Conservation (phyloP, 352 stramenopile genomes). For the Synura sp. region DNA sequence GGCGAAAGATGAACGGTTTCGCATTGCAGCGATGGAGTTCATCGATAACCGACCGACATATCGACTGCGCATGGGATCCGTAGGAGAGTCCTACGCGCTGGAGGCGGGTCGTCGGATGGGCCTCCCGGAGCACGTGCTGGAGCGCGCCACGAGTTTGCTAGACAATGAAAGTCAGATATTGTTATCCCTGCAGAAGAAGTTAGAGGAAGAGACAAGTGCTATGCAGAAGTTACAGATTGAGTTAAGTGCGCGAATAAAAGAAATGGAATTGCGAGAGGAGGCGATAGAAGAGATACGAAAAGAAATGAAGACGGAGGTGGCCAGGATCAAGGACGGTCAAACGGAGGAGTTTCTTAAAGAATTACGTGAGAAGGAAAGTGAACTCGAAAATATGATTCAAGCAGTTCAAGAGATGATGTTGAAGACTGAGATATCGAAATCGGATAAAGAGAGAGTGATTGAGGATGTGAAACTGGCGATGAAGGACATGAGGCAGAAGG, state of each 20-base stretch:
- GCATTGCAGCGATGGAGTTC: constrained; percentile 71
- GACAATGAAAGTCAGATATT: constrained; percentile 63
- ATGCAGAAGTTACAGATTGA: constrained; percentile 52
- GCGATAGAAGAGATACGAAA: background rate
- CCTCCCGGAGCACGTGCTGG: constrained; percentile 56
- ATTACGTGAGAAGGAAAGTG: background rate
- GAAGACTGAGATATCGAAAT: too few species aligned
- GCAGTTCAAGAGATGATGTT: too few species aligned
- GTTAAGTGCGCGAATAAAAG: background rate
- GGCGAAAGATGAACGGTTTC: constrained; percentile 58
- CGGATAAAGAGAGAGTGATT: too few species aligned
- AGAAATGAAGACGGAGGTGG: background rate
- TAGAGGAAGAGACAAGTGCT: constrained; percentile 60
- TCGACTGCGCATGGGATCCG: constrained; percentile 59
- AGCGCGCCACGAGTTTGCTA: constrained; percentile 60
- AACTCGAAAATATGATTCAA: too few species aligned
- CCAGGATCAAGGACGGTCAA: background rate
- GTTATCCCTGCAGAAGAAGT: constrained; percentile 57
- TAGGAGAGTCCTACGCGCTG: constrained; percentile 69
- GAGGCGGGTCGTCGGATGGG: constrained; percentile 56
- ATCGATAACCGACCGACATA: constrained; percentile 64
- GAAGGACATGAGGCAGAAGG: constrained; percentile 23
- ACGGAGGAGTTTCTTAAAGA: background rate
- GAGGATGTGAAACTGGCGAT: constrained; percentile 31
- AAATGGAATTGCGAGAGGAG: background rate